phyloP scores from a whole-genome alignment of 2,329 filamentous ascomycete species.

The Pseudogymnoascus sp. region DNA sequence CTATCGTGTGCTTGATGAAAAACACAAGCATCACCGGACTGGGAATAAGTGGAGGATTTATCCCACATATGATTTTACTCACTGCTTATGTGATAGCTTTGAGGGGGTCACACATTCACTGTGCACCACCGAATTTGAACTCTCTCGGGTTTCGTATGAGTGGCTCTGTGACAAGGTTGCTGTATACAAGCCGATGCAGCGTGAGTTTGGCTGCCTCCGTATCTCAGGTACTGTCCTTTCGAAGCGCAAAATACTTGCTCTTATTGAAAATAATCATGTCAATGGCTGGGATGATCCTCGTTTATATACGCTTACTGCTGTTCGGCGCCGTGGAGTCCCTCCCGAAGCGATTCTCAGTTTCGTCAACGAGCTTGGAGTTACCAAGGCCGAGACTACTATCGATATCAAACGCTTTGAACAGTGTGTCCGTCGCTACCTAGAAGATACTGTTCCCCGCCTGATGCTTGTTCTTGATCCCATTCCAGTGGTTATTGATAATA shows the following conservation, averaged over 20 bases:
- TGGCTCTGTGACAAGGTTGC: conserved; percentile 76
- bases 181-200: conserved; percentile 88
- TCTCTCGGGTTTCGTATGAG: conserved; percentile 80
- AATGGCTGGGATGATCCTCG: conserved; percentile 87
- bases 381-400: conserved; percentile 72
- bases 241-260: conserved; percentile 73
- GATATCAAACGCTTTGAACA: conserved; percentile 79
- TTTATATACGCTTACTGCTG: conserved; percentile 77
- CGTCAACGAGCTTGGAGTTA: conserved; percentile 84
- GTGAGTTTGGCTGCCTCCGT: conserved; percentile 73
- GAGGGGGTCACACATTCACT: conserved; percentile 87
- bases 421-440: conserved; percentile 76
- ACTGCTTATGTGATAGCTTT: conserved; percentile 87
- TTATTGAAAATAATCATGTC: conserved; percentile 70
- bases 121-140: conserved; percentile 87
- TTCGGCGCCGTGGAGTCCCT: conserved; percentile 77
- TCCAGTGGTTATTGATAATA: conserved; percentile 56
- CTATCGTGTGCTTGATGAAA: conserved; percentile 72
- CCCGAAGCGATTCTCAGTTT: conserved; percentile 84
- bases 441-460: conserved; percentile 77
- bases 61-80: conserved; percentile 88
- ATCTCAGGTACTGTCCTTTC: conserved; percentile 79
- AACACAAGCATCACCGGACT: conserved; percentile 61
- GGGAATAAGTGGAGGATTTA: conserved; percentile 85
- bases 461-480: conserved; percentile 87